Evolutionary conservation across 176 grass and related monocot species (phyloP).

Genomic region (Bothriochloa decipiens): DNA sequence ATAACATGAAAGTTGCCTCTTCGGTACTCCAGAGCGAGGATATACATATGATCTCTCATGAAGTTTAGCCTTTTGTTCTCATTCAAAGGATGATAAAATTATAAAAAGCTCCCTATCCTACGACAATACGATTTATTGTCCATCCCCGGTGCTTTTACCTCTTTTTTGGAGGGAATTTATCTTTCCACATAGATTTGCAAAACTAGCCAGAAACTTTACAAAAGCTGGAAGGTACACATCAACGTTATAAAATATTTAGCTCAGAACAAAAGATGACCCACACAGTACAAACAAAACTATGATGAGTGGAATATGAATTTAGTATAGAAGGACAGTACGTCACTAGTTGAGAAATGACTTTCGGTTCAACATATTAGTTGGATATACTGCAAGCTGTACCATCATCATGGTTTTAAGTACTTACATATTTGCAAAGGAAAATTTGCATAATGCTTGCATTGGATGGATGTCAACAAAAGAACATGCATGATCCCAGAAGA

Average conservation of each 20-base stretch:
- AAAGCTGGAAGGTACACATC: neutral
- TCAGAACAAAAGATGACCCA: neutral
- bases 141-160: neutral
- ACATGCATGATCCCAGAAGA: neutral
- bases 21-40: no score
- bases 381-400: neutral
- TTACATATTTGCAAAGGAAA: no score
- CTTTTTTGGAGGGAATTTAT: neutral
- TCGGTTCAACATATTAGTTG: no score
- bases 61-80: no score
- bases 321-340: neutral
- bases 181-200: neutral
- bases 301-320: neutral
- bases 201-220: neutral
- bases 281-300: neutral
- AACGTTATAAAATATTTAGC: neutral
- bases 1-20: no score
- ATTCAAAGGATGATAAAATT: neutral
- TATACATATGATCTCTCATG: no score
- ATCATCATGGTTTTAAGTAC: no score
- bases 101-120: neutral
- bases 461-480: neutral
- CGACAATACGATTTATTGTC: neutral
- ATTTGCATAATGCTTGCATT: neutral
- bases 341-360: no score